Evolutionary conservation across 331 rosid species (phyloP).

Genomic region (Quercus lobata): DNA sequence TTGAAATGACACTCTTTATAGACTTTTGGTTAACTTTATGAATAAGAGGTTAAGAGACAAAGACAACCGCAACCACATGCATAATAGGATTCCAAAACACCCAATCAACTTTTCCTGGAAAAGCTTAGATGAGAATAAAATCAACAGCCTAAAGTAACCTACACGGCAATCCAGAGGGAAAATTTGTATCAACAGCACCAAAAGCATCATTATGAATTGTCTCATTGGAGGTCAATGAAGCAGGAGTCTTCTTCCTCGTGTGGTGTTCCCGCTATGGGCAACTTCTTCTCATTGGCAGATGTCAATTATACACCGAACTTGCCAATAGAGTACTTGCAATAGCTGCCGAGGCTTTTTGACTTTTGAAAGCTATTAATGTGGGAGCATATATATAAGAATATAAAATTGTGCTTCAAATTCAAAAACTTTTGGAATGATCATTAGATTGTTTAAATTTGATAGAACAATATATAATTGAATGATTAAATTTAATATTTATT

Average conservation of each 20-base stretch:
- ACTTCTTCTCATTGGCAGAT: slow-evolving; percentile 4
- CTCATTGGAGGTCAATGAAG: slow-evolving; percentile 17
- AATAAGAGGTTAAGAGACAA: not conserved
- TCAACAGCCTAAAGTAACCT: not conserved
- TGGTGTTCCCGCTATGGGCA: not conserved
- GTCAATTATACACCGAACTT: not conserved
- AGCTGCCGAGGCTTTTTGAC: slow-evolving; percentile 1
- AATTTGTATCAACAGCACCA: not conserved
- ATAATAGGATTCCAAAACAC: slow-evolving; percentile 7
- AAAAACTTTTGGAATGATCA: too few relatives aligned
- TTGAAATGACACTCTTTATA: too few relatives aligned
- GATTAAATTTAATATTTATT: too few relatives aligned
- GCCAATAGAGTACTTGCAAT: not conserved
- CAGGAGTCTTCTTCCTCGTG: not conserved
- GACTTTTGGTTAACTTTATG: not conserved
- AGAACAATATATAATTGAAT: too few relatives aligned
- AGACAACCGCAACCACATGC: slow-evolving; percentile 9
- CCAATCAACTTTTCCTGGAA: slow-evolving; percentile 1
- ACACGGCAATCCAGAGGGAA: not conserved
- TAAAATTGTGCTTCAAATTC: too few relatives aligned
- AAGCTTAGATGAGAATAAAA: not conserved
- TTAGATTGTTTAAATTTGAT: too few relatives aligned
- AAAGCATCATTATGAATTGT: slow-evolving; percentile 18
- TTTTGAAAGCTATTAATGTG: not conserved
- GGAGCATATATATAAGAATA: not conserved